Base-by-base conservation (phyloP, 345 rosid species). In the Aquilaria malaccensis region DNA sequence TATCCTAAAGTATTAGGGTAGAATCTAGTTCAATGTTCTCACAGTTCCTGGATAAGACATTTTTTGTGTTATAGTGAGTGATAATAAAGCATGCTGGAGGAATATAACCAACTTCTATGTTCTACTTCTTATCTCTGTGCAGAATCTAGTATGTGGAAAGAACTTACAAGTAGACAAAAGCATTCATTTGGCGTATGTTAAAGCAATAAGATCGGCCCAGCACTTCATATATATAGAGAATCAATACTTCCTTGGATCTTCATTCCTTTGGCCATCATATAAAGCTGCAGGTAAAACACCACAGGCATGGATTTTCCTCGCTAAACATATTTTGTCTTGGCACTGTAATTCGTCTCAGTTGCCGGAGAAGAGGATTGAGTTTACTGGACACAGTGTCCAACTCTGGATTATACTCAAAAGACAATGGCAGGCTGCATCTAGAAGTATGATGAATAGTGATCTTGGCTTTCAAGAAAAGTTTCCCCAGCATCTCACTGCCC, bases 141-240 rank as follows among this genome's bases (percentile, higher is more conserved):
- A 84, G 95, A 80, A 79, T 76, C 80, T 87, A 50, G 59, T 79
- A 9, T 79, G 83, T 29, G 81, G 79, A 59, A 87, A 84, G 79
- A 82, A 84, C 73, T 58, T 87, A 79, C 79, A 80, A 74, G 79
- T 84, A 11, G 95, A 84, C 32, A 81, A 70, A 61, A 87, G 95
- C 68, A 82, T 87, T 69, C 95, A 84, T 58, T 68, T 79, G 12
- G 90, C 90, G 1, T 87, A 84, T 9, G 74, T 87, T 55, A 76
- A 77, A 60, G 88, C 88, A 59, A 82, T 87, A 62, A 76, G 95
- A 81, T 87, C 95, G 43, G 86, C 95, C 0, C 88, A 84, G 56
- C 90, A 80, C 60, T 84, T 80, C 55, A 76, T 87, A 30, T 84
- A 86, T 74, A 81, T 83, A 30, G 93, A 86, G 78, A 86, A 86